These are phyloP conservation scores for Aspergillus spinulosporus DNA, from an alignment of 2,329 filamentous ascomycete genomes.

Conservation along the genomic window DNA sequence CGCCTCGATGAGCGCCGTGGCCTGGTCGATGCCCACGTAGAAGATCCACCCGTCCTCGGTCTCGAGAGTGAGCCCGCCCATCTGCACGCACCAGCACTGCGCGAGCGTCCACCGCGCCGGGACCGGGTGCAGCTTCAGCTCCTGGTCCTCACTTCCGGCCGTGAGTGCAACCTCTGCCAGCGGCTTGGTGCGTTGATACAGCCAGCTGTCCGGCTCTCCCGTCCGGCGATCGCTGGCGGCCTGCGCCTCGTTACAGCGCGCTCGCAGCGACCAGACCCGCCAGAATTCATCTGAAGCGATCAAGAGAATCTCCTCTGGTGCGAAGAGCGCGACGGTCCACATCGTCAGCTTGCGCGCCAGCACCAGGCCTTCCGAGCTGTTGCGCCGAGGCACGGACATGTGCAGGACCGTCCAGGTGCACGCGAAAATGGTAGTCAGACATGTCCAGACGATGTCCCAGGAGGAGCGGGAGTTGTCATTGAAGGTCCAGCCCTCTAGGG, in stretches of 20 bases:
- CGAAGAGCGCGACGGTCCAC: not conserved
- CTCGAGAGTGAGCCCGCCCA: not conserved
- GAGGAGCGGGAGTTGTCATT: not conserved
- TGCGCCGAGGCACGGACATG: not conserved
- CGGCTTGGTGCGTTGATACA: not conserved
- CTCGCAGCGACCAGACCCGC: not conserved
- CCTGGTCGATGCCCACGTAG: not conserved
- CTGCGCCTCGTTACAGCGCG: not conserved
- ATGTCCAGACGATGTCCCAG: not conserved
- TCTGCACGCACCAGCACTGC: not conserved
- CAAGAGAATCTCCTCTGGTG: not conserved
- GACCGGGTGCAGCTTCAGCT: not conserved
- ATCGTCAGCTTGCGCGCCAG: not conserved
- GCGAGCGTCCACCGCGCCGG: not conserved
- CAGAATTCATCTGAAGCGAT: not conserved
- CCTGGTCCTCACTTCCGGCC: not conserved
- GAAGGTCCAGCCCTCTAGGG: not conserved
- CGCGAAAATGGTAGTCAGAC: constrained; percentile 2
- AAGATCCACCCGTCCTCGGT: constrained; percentile 3
- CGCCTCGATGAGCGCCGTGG: not conserved
- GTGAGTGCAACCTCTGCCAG: not conserved
- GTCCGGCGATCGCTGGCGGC: not conserved
- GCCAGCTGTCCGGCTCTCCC: not conserved
- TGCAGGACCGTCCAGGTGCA: constrained; percentile 4
- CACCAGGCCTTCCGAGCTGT: not conserved